These are phyloP conservation scores for Melastoma candidum DNA, from an alignment of 441 rosid species.

Conservation along the genomic window DNA sequence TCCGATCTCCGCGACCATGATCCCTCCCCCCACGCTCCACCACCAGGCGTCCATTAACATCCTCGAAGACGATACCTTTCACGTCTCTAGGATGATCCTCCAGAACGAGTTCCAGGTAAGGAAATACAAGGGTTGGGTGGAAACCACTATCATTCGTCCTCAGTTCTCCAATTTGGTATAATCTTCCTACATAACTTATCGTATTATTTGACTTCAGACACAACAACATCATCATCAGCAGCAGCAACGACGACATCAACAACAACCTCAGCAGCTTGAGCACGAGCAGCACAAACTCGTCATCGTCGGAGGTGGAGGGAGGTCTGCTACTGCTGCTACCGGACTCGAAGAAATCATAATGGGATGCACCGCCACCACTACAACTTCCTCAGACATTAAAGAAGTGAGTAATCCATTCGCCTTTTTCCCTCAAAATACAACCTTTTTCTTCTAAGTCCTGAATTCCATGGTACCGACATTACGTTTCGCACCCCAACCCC, in stretches of 20 bases:
- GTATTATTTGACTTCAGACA: constrained; percentile 17
- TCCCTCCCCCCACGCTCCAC: constrained; percentile 62
- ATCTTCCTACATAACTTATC: too few species aligned
- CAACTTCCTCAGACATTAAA: constrained; percentile 42
- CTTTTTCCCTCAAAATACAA: constrained; percentile 15
- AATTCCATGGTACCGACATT: constrained; percentile 32
- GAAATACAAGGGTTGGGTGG: too few species aligned
- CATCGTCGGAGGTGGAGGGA: constrained; percentile 35
- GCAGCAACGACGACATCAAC: constrained; percentile 15
- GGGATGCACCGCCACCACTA: constrained; percentile 72
- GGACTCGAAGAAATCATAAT: constrained; percentile 96
- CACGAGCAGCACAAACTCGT: constrained; percentile 26
- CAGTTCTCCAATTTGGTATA: too few species aligned
- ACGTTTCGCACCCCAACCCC: too few species aligned
- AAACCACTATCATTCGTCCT: too few species aligned
- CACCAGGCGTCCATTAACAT: constrained; percentile 68
- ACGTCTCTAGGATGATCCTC: constrained; percentile 66
- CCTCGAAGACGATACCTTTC: constrained; percentile 73
- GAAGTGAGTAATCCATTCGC: constrained; percentile 52
- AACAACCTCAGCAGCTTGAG: constrained; percentile 48
- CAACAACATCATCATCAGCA: constrained; percentile 12
- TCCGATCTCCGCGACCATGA: constrained; percentile 60
- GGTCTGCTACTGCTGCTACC: constrained; percentile 86
- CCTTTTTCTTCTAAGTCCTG: constrained; percentile 23
- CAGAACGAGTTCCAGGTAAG: constrained; percentile 79